A percentile compares a stretch with the other conserved stretches of the same genome.
phyloP scores from a whole-genome alignment of 163 green algal species.

The Scenedesmus sp. region DNA sequence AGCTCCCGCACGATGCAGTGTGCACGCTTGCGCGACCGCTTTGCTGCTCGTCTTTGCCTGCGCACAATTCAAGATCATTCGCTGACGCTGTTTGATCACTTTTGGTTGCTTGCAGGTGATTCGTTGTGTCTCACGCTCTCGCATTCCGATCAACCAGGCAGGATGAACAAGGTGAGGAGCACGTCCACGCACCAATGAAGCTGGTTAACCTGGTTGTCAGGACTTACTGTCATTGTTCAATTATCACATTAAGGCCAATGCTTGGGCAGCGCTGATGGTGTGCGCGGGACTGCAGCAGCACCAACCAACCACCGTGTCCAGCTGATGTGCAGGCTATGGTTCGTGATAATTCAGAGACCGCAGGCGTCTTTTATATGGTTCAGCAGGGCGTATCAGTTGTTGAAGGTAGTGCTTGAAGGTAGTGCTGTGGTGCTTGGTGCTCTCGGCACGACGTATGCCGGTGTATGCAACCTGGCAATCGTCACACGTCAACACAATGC shows the following conservation, averaged over 20 bases:
- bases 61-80: not conserved
- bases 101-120: not conserved
- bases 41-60: not conserved
- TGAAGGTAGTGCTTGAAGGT: not conserved
- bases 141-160: not conserved
- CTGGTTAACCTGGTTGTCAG: no score
- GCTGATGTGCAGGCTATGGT: not conserved
- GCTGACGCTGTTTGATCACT: not conserved
- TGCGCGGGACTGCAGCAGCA: not conserved
- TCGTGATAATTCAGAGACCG: not conserved
- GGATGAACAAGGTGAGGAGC: conserved; percentile 13
- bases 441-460: not conserved
- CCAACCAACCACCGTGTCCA: not conserved
- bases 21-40: not conserved
- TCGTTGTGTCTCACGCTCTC: not conserved
- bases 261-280: not conserved
- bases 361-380: no score
- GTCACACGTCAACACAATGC: not conserved
- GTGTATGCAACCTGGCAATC: not conserved
- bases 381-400: not conserved
- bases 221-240: no score
- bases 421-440: not conserved
- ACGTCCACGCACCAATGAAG: not conserved
- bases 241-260: no score
- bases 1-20: not conserved